phyloP scores from a whole-genome alignment of 2,329 filamentous ascomycete genomes.

The Endothia cerciana region DNA sequence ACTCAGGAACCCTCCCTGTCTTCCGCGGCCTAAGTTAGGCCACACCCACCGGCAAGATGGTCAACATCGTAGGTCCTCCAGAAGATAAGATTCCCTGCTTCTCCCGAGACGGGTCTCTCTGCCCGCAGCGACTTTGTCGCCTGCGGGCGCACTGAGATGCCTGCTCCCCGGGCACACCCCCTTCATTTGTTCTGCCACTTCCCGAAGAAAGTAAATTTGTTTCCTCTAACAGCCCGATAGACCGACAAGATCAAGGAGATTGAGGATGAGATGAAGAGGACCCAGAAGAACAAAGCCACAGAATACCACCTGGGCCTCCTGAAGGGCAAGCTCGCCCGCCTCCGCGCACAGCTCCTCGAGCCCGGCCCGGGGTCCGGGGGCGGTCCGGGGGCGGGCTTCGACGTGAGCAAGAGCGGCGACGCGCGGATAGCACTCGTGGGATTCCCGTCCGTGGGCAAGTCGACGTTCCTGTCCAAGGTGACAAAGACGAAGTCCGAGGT shows the following conservation, averaged over 20 bases:
- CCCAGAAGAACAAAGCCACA: slow-evolving; percentile 74
- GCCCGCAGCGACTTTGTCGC: too few species aligned
- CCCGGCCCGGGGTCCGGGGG: slow-evolving; percentile 79
- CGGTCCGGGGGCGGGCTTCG: slow-evolving; percentile 82
- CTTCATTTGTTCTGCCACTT: not conserved
- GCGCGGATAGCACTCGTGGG: slow-evolving; percentile 95
- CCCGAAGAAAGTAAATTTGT: not conserved
- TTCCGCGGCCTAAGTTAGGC: slow-evolving; percentile 24
- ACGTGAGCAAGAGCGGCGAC: slow-evolving; percentile 95
- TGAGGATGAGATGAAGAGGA: slow-evolving; percentile 99
- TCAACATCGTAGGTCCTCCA: slow-evolving; percentile 71
- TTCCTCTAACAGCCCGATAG: not conserved
- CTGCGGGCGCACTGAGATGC: not conserved
- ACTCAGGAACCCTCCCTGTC: not conserved
- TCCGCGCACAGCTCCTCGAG: slow-evolving; percentile 92
- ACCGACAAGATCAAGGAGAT: slow-evolving; percentile 99
- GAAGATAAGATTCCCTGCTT: too few species aligned
- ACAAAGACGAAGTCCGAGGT: slow-evolving; percentile 98
- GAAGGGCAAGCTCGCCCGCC: slow-evolving; percentile 96
- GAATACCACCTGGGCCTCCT: slow-evolving; percentile 98
- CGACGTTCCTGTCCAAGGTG: slow-evolving; percentile 97
- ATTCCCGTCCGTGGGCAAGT: slow-evolving; percentile 99
- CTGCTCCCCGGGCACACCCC: too few species aligned
- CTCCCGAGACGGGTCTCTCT: not conserved
- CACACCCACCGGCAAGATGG: slow-evolving; percentile 65